A percentile compares a stretch with the other conserved stretches of the same genome.
phyloP scores from a whole-genome alignment of 805 yeast genomes.

The Metschnikowia aberdeeniae region DNA sequence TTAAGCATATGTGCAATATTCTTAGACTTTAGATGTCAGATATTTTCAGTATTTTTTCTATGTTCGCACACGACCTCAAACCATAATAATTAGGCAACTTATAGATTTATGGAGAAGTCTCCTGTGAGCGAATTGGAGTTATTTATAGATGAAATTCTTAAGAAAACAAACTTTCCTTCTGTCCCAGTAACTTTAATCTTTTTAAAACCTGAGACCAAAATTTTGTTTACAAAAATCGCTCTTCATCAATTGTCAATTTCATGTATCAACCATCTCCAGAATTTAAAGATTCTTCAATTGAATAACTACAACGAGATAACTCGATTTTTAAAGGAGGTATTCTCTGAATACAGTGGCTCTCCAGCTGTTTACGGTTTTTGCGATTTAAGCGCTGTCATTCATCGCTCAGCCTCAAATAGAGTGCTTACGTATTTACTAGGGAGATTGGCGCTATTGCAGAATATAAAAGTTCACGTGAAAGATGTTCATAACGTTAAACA shows the following conservation, averaged over 20 bases:
- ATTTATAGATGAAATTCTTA: neutral
- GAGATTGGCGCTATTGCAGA: neutral
- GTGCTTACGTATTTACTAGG: neutral
- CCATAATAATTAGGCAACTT: neutral
- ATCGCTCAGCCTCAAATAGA: neutral
- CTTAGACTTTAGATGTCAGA: neutral
- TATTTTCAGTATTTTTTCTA: conserved; percentile 2
- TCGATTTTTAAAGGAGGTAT: neutral
- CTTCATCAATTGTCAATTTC: neutral
- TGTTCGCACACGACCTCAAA: conserved; percentile 4
- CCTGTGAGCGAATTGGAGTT: neutral
- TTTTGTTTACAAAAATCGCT: neutral
- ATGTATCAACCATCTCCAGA: neutral
- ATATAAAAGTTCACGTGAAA: neutral
- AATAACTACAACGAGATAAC: neutral
- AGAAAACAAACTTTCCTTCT: neutral
- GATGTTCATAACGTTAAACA: neutral
- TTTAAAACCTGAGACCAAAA: neutral
- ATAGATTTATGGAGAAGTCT: neutral
- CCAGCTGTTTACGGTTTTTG: neutral
- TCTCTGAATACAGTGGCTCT: neutral
- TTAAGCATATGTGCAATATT: conserved; percentile 1
- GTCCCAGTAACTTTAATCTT: neutral
- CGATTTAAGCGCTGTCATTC: neutral
- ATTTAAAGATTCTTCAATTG: neutral